Evolutionary conservation across 352 stramenopile genomes (phyloP), one percentile per base, ranked within the genome.

Genomic region (Thraustochytrium sp.): DNA sequence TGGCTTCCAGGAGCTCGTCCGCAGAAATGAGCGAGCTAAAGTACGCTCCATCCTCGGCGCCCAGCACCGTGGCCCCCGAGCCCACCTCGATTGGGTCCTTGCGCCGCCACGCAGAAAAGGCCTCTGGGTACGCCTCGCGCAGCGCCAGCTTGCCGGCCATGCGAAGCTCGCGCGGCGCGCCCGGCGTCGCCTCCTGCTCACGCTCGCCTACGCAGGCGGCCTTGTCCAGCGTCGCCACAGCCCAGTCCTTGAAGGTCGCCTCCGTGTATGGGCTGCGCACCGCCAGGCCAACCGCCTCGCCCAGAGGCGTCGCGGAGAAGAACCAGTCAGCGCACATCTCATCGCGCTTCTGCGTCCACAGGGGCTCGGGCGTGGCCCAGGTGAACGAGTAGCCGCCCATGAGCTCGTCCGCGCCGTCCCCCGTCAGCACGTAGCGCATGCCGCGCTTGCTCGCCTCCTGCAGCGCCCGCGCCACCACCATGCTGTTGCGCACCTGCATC

Each of bases 1-100:
- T 85, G 16, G 84, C 77, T 11, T 44, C 11, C 16, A 85, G 36
- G 13, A 82, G 40, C 49, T 65, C 63, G 23, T 85, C 38, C 2
- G 65, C 48, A 29, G 18, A 21, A n/a, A 85, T 85, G 29, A 63
- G 77, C 4, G 44, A 9, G 3, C 56, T 46, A 64, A 85, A 85
- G 42, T 74, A 82, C 18, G n/a, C 38, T 13, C 77, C 65, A 18
- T 76, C 38, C 78, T 89, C 65, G 13, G 85, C 36, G 13, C 85
- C 85, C 76, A 89, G 86, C 55, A 89, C 55, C 34, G 91, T 95
- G 26, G 90, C 93, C 3, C 92, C 92, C 0, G 89, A 87, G 49
- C 92, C 92, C 59, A 92, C 84, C 63, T 96, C 92, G 72, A 96
- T 96, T 1, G 92, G 92, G 86, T 95, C 88, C 78, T 96, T 96